Evolutionary conservation across 257 asterid species (phyloP).

Genomic region (Solanum neorickii): DNA sequence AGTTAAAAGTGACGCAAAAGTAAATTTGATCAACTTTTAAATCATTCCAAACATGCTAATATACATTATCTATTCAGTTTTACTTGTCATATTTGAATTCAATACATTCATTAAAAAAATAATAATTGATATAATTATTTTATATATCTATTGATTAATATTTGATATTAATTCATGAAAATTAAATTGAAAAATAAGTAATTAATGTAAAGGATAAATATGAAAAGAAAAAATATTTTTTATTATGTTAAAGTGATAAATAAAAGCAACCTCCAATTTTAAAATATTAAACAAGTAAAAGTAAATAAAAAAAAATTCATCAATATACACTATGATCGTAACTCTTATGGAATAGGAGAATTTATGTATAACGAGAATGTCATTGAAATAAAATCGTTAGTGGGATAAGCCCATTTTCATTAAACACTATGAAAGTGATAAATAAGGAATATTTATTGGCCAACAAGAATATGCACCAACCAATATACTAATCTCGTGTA

Average conservation of each 20-base stretch:
- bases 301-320: too few relatives aligned
- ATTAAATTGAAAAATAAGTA: neutral
- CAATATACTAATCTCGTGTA: neutral
- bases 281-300: too few relatives aligned
- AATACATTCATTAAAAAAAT: too few relatives aligned
- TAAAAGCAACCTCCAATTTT: neutral
- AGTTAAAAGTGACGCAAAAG: too few relatives aligned
- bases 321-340: neutral
- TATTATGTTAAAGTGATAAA: too few relatives aligned
- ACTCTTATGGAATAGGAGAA: neutral
- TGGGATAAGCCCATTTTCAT: neutral
- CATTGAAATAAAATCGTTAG: neutral
- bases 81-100: neutral
- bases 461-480: neutral
- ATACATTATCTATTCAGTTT: too few relatives aligned
- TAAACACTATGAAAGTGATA: neutral
- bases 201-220: neutral
- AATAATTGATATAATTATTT: neutral
- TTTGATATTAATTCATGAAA: too few relatives aligned
- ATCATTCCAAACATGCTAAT: too few relatives aligned
- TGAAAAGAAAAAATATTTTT: too few relatives aligned
- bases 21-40: too few relatives aligned
- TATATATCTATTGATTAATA: too few relatives aligned
- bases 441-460: neutral
- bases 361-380: neutral